Base-by-base conservation (phyloP, 2,329 filamentous ascomycete species). In the Emericellopsis atlantica region DNA sequence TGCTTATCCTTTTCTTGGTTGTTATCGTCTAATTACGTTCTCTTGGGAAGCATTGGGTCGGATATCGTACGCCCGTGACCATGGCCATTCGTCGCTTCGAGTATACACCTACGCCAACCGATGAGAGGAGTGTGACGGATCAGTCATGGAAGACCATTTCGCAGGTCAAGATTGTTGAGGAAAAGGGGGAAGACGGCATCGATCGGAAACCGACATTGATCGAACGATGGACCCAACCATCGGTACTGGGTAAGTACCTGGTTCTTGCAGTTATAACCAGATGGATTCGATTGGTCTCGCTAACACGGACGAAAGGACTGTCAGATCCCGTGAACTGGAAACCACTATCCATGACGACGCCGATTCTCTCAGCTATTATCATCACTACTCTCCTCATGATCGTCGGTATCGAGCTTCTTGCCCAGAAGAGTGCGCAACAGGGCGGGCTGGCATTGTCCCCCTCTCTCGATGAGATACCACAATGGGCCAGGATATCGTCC, bases 401-500 rank as follows among this genome's bases (percentile, higher is more conserved):
- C 1, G 51, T 54, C 0, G 43, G 64, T 0, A 52, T 78, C 0
- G 70, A 75, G 42, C 47, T 61, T 0, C 48, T 77, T 0, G 60
- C 69, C 0, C 51, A 57, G 2, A 54, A 51, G 0, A 72, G 65
- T 40, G 45, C 59, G 7, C 37, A 48, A 0, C 42, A 69, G 11
- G 61, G 66, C 0, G 75, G 71, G 0, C 45, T 70, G 0, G 56
- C 55, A 0, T 44, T 66, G 0, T 56, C 57, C 0, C 33, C 46
- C 0, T 44, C 53, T 0, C 33, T 44, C 0, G 41, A 61, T 0
- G 55, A 55, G 0, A 51, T 77, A 0, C 61, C 72, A 0, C 2
- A 55, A 0, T 44, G 47, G 1, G 54, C 52, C 0, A 60, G 47
- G 0, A 63, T 72, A 5, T 41, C 53, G 0, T 76, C 73, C n/a